phyloP scores from a whole-genome alignment of 371 early-diverging fungal genomes.

The Mortierella sp. region DNA sequence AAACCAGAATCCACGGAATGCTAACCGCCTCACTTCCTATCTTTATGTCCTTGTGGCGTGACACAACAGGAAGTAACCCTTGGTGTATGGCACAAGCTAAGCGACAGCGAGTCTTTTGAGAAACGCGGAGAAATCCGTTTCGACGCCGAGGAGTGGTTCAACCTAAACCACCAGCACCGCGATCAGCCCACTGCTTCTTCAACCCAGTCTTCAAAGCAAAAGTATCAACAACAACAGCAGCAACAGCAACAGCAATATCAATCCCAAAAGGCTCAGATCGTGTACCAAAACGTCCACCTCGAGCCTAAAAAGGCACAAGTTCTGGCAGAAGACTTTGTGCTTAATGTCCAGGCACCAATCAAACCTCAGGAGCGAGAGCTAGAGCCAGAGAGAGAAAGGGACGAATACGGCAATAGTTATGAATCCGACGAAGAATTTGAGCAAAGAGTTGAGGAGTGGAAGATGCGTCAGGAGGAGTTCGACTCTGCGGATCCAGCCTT shows the following conservation, averaged over 20 bases:
- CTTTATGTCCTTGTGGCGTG: too few relatives aligned
- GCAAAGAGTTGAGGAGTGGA: slow-evolving; percentile 27
- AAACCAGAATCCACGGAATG: neutral
- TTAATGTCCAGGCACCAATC: slow-evolving; percentile 37
- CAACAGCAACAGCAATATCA: slow-evolving; percentile 19
- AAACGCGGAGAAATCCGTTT: slow-evolving; percentile 50
- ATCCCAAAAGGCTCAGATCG: slow-evolving; percentile 8
- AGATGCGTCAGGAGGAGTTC: slow-evolving; percentile 18
- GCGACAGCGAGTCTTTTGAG: slow-evolving; percentile 47
- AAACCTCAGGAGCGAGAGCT: slow-evolving; percentile 2
- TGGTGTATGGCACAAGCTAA: slow-evolving; percentile 48
- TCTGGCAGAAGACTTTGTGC: slow-evolving; percentile 33
- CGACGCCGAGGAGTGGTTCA: slow-evolving; percentile 35
- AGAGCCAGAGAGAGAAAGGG: slow-evolving; percentile 7
- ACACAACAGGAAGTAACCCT: slow-evolving; percentile 37
- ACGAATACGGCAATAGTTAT: slow-evolving; percentile 10
- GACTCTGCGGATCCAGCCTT: neutral
- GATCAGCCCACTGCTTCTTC: slow-evolving; percentile 14
- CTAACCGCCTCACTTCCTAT: too few relatives aligned
- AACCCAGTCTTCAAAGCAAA: slow-evolving; percentile 8
- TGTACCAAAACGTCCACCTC: slow-evolving; percentile 14
- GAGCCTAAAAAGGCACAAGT: neutral
- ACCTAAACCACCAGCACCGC: slow-evolving; percentile 9
- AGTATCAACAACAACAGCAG: slow-evolving; percentile 6
- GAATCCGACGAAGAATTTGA: slow-evolving; percentile 38